Evolutionary conservation across 2,329 filamentous ascomycete genomes (phyloP).

Genomic region (Fusarium graminum): DNA sequence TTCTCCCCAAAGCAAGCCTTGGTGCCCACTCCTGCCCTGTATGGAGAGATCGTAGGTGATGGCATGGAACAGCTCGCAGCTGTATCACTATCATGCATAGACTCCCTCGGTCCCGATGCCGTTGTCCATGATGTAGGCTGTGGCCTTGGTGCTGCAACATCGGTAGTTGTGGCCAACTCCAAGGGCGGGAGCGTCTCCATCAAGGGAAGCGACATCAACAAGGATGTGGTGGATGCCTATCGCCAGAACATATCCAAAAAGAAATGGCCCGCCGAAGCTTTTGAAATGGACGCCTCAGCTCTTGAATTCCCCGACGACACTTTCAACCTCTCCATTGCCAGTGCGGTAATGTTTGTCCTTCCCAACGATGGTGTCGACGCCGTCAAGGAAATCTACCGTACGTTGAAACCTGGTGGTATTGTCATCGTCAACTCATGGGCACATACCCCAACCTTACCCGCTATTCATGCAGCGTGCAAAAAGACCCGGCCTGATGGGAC

Average conservation of each 20-base stretch:
- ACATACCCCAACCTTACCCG: neutral
- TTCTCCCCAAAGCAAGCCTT: constrained; percentile 16
- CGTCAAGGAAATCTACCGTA: neutral
- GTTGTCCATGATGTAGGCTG: constrained; percentile 22
- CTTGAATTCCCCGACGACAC: neutral
- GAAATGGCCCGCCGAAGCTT: constrained; percentile 3
- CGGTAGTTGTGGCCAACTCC: neutral
- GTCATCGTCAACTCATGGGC: constrained; percentile 21
- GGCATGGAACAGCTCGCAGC: constrained; percentile 14
- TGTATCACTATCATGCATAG: neutral
- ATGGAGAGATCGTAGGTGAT: constrained; percentile 1
- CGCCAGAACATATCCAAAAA: neutral
- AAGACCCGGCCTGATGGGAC: constrained; percentile 7
- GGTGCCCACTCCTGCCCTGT: constrained; percentile 18
- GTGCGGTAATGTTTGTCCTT: neutral
- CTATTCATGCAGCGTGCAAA: constrained; percentile 1
- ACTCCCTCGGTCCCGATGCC: fast-evolving
- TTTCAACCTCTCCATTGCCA: constrained; percentile 7
- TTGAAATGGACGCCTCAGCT: neutral
- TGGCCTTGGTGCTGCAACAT: constrained; percentile 12
- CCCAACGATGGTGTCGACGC: constrained; percentile 2
- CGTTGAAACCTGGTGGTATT: neutral
- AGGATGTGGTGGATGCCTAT: fast-evolving
- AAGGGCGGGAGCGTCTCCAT: fast-evolving
- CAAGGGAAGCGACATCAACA: constrained; percentile 12